Evolutionary conservation across 148 eudicot species (phyloP), one percentile per base, ranked within the genome.

Genomic region (Heliamphora exappendiculata): DNA sequence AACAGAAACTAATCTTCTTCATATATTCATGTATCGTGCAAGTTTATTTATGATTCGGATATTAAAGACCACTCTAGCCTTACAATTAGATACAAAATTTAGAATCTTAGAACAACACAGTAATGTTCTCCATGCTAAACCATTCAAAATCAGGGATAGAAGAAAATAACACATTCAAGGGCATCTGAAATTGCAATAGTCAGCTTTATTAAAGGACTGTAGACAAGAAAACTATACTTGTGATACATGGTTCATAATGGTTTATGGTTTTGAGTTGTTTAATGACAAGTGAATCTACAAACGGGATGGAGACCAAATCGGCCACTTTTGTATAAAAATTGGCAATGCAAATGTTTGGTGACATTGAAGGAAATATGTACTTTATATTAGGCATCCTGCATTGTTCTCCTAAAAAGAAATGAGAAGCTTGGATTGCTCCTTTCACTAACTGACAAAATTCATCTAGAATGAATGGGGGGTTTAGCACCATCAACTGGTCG

Each of bases 261-360:
- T n/a, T 20, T 3, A 5, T 37, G n/a, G 49, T 7, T 19, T 64
- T 39, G 3, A 20, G 20, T n/a, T 13, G 20, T 39, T 42, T n/a
- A 39, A 66, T 66, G 31, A 28, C 70, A 66, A n/a, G 9, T 26
- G 24, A n/a, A 67, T 39, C 29, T 39, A 22, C 58, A 67, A 67
- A 93, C 98, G 94, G 91, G 93, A 83, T 93, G 98, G 34, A 93
- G 90, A 81, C 98, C 98, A 69, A 91, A 94, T 70, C 81, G 75
- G 72, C 98, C 98, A 78, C 72, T 86, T 42, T 53, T 16, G 91
- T 10, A 77, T 93, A 93, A 69, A 84, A 91, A 70, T 93, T 93
- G 51, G 91, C 90, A 47, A 93, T 76, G 85, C 98, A 93, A 66
- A 93, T 84, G 75, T 90, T 87, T 66, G 98, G 94, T 19, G 85